Evolutionary conservation across 1,139 yeast species (phyloP), one percentile per base, ranked within the genome.

Genomic region (Suhomyces chickasaworum): DNA sequence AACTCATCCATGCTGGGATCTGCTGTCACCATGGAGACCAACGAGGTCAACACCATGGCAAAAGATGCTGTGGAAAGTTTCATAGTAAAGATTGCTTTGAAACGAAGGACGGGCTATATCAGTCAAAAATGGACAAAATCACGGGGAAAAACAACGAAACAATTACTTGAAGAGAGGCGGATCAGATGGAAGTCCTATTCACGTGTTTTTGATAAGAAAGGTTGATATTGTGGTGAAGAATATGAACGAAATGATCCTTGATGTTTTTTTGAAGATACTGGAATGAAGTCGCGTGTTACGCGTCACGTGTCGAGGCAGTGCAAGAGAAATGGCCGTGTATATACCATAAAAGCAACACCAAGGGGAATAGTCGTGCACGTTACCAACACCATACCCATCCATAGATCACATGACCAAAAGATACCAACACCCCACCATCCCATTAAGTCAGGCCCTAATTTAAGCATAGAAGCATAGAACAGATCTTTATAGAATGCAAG

Each of bases 1-100:
- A 84, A 65, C 46, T 75, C 79, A 13, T 51, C 55, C 69, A 62
- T 69, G 43, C 36, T 52, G 41, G 57, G 58, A 38, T 55, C 57
- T 7, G 56, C 56, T 10, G 41, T 34, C 15, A 47, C 49, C 5
- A 32, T 15, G 31, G 37, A 13, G 23, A 48, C 39, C 21, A 45
- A 16, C n/a, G 45, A 15, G 16, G 50, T 17, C 25, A 41, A 37
- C 30, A 44, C 35, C 13, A 42, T 25, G 35, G 41, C 37, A 16
- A 45, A 13, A 38, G 39, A 37, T 37, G 47, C 44, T n/a, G 46
- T 36, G 25, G 42, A 39, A 8, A 44, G 20, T 40, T 46, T 49
- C 50, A 47, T 47, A 29, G 25, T 47, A 22, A 13, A 9, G 36
- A 13, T 34, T 38, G 46, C 39, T 38, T 37, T 23, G 35, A 20